Evolutionary conservation across 176 grass and related monocot species (phyloP), one percentile per base, ranked within the genome.

Genomic region (Lolium perenne): DNA sequence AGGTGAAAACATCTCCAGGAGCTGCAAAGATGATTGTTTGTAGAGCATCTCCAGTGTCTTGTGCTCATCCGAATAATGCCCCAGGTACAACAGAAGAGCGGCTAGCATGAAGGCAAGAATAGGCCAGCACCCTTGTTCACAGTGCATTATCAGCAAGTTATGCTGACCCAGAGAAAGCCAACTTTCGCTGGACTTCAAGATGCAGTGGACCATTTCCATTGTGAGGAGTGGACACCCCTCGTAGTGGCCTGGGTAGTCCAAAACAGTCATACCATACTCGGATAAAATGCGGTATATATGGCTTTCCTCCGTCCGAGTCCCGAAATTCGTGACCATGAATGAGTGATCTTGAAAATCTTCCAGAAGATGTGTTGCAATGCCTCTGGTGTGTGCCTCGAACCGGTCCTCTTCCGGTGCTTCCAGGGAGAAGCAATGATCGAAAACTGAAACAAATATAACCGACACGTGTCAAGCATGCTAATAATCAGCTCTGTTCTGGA

Each of bases 11-110:
- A 92, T 88, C 67, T 94, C 85, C 86, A 98, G 72, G 55, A 95
- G 79, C 88, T 95, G 87, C 58, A 49, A 41, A 45, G 96, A 73
- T 0, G 93, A 91, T 90, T 98, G 96, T 54, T 89, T 95, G 85
- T 98, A 98, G 67, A 98, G 20, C 96, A 98, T 98, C 35, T 95
- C 96, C 67, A 98, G 82, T 22, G 88, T 95, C 90, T 92, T 98
- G 74, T 91, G 87, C 83, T 98, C 96, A 70, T 91, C 93, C 2
- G 86, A 91, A 83, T 95, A 93, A 80, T 92, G 88, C 49, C 89
- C 94, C 58, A 89, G 90, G 78, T 98, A 98, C 71, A 98, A 84
- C 69, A 98, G 69, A 78, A 95, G 91, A 71, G 90, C 91, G 32
- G 93, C 72, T 89, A 98, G 83, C 93, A 98, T 93, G 88, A 98